A percentile compares a stretch with the other conserved stretches of the same genome.
Evolutionary conservation across 1,139 yeast genomes (phyloP).

Genomic region (Suhomyces chickasaworum): DNA sequence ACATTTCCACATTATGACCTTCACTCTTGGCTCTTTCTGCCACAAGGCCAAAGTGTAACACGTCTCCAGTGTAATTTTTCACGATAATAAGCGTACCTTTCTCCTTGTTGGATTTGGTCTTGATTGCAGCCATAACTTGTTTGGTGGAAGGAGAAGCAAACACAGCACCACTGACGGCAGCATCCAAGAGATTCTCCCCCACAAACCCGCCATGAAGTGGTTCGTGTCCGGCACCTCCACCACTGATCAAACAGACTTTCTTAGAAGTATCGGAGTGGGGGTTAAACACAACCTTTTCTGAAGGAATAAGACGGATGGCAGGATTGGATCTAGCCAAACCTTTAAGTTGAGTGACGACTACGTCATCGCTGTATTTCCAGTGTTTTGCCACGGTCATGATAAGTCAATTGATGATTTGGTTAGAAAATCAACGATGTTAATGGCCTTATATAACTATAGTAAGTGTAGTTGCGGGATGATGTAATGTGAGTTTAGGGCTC

Average conservation of each 20-base stretch:
- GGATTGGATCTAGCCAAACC: conserved; percentile 77
- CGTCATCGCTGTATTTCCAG: conserved; percentile 58
- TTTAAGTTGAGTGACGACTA: conserved; percentile 63
- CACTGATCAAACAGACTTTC: conserved; percentile 74
- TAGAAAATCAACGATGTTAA: background rate
- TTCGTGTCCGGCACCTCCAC: conserved; percentile 97
- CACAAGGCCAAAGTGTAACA: conserved; percentile 87
- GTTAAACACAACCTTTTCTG: conserved; percentile 67
- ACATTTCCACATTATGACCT: conserved; percentile 70
- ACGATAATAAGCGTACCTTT: conserved; percentile 76
- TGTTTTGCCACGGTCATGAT: conserved; percentile 40
- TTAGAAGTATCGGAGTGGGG: conserved; percentile 36
- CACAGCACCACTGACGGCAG: conserved; percentile 84
- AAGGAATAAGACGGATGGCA: conserved; percentile 57
- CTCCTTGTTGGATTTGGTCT: conserved; percentile 56
- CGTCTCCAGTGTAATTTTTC: conserved; percentile 93
- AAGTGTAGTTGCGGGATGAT: background rate
- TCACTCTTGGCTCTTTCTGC: conserved; percentile 82
- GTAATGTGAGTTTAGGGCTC: background rate
- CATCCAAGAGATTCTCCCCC: conserved; percentile 78
- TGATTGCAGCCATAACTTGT: conserved; percentile 75
- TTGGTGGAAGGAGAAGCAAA: conserved; percentile 93
- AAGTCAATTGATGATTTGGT: background rate
- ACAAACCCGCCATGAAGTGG: conserved; percentile 92
- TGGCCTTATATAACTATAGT: background rate